Evolutionary conservation across 768 basidiomycete genomes (phyloP), one percentile per base, ranked within the genome.

Genomic region (Mycena filopes): DNA sequence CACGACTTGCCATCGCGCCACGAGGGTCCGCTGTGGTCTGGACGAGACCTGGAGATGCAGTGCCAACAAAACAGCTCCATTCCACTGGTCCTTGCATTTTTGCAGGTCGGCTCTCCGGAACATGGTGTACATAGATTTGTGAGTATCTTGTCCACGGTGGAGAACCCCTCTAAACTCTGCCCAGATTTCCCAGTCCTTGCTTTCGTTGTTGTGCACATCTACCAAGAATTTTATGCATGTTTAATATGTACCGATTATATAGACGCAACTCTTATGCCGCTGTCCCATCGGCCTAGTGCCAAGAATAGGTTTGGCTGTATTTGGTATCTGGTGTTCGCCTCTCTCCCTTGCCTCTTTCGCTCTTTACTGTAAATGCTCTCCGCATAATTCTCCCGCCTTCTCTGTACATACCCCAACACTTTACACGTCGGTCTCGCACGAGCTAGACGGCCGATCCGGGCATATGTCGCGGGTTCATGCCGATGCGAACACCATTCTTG

Each of bases 51-150:
- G 65, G 89, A 93, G 73, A 77, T 91, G 71, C 86, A 93, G 33
- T 96, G 95, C 74, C 87, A 89, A 69, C 96, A 98, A 76, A 99
- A 98, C 71, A 95, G 95, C 73, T 84, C 92, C 16, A 88, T 98
- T 40, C 86, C 93, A 4, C 80, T 88, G 36, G 87, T 96, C 58
- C 82, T 97, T 48, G 86, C 89, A 54, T 83, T 85, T 66, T 75
- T 93, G 48, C 86, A 87, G 72, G 83, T 85, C 15, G 83, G 82
- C 15, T 73, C 80, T 41, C 78, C 83, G 47, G 84, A 82, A 63
- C 77, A 77, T 56, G 75, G 74, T 40, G 71, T 71, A 20, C 67
- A 72, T 48, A 72, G 71, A 60, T 62, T 26, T 67, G 54, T 38
- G 62, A 66, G 62, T 40, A 53, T 66, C 33, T 29, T 51, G 3